Base-by-base conservation (phyloP, 495 filamentous ascomycete species). In the Lentithecium fluviatile region DNA sequence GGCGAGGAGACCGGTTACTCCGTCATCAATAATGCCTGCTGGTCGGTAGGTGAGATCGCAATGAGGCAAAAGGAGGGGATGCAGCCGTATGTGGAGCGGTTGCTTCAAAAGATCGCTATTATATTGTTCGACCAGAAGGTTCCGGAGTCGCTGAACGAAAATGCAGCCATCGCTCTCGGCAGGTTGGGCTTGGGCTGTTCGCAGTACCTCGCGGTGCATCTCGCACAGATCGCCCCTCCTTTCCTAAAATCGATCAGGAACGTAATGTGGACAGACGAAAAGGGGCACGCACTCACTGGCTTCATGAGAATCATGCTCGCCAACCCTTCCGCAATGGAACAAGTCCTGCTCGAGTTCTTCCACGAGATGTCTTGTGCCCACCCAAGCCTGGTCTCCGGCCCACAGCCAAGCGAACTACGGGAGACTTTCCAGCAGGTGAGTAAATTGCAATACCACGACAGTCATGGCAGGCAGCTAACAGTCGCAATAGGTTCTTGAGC, bases 11-110 rank as follows among this genome's bases (percentile, higher is more conserved):
- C 83, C 7, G 85, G 86, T 7, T 97, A 95, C 72, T 87, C 88
- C 45, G 93, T 96, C 17, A 81, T 97, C 57, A 99, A 97, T 80
- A 99, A 99, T 70, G 92, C 94, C 26, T 97, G 95, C 77, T 99
- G 94, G 94, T 94, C 92, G 29, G 88, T 85, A 21, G 94, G 94
- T 17, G 94, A 99, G 76, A 95, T 99, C 57, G 86, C 91, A 8
- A 85, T 97, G 73, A 84, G 89, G 67, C 83, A 89, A 65, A 81
- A 83, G 58, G 77, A 78, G 42, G 80, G 76, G 20, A 87, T 97
- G 82, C 80, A 77, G 0, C 89, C 91, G 0, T 95, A 87, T 65
- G 82, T 88, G 20, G 85, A 89, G 11, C 79, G 88, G 58, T 74
- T 97, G 12, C 88, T 96, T 51, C 79, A 84, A 29, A 85, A 87